Base-by-base conservation (phyloP, 2,329 filamentous ascomycete species). In the Hypoxylon sp. region DNA sequence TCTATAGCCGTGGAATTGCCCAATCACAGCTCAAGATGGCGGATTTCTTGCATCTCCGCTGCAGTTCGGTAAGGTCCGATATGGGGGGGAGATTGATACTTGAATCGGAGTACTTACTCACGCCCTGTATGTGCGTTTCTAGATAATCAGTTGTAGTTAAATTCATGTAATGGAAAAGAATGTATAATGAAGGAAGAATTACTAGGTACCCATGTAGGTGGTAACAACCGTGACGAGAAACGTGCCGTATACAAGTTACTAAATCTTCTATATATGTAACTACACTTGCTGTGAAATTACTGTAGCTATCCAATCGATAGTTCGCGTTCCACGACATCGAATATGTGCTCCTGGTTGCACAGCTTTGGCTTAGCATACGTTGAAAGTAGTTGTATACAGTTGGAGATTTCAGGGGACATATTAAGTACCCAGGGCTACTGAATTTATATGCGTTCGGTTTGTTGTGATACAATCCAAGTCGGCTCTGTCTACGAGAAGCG, bases 1-100 rank as follows among this genome's bases (percentile, higher is more conserved):
- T 44, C 42, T 11, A 53, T 54, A 37, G 51, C 59, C 69, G 53
- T 39, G 44, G 22, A 26, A 69, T 71, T 66, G 59, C 10, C 69
- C 69, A 71, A 71, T 71, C 50, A 62, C 10, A 26, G 29, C 14
- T 9, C 3, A 13, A n/a, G 11, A 53, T n/a, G 10, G 26, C 53
- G 19, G 59, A 66, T 68, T 68, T 72, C 63, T 63, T 61, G 62
- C 62, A 72, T 72, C 68, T 72, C 70, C 70, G 68, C 53, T 57
- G 48, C 44, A 59, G 61, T 63, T 54, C 63, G 62, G 58, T 52
- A 60, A 54, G 58, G 48, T 62, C 64, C 53, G 59, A 63, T 47
- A 46, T 24, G 35, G 17, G 10, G 10, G 26, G 46, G 13, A 59
- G 8, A 35, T 10, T 8, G 31, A 35, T 14, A 29, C 51, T 31